Evolutionary conservation across 2,329 filamentous ascomycete genomes (phyloP), one percentile per base, ranked within the genome.

Genomic region (Dactylellina parvicollis): DNA sequence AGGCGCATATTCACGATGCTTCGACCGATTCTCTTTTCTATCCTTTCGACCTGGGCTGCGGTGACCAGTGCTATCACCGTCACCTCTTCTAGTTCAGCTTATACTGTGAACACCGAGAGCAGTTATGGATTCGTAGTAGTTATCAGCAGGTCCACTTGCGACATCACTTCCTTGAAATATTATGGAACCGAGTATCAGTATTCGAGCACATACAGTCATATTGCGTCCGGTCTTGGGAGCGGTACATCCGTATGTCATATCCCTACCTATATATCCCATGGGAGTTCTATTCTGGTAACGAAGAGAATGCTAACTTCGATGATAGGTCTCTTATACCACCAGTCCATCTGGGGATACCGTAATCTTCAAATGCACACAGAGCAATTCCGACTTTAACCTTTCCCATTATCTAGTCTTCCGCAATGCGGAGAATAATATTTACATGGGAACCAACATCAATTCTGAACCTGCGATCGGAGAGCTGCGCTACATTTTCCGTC

Each of bases 351-450:
- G 78, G 16, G 79, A 81, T 73, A 87, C 87, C 77, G 84, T 88
- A 76, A 89, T 88, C 79, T 83, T 89, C 36, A 88, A 86, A 14
- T 89, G 86, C 77, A 83, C 81, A 3, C 86, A 86, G 0, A 82
- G 81, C 47, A 50, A 24, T 18, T 61, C 56, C 30, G 30, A 47
- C 3, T 61, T 61, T 30, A 87, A 84, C n/a, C 80, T 89, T 65
- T 89, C 85, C 0, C 88, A 90, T 34, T 90, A 89, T 80, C 84
- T 86, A 76, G 85, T 89, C 3, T 84, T 87, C n/a, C 83, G 83
- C 69, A 83, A 85, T 59, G 87, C 87, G 14, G 85, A 88, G 57
- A 83, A 84, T 69, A 85, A 82, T 32, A 84, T 89, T 74, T 86
- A 85, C 78, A 84, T 88, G 83, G 86, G 85, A 4, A 90, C 88